Base-by-base conservation (phyloP, 2,329 filamentous ascomycete species). In the Xylaria sp. region DNA sequence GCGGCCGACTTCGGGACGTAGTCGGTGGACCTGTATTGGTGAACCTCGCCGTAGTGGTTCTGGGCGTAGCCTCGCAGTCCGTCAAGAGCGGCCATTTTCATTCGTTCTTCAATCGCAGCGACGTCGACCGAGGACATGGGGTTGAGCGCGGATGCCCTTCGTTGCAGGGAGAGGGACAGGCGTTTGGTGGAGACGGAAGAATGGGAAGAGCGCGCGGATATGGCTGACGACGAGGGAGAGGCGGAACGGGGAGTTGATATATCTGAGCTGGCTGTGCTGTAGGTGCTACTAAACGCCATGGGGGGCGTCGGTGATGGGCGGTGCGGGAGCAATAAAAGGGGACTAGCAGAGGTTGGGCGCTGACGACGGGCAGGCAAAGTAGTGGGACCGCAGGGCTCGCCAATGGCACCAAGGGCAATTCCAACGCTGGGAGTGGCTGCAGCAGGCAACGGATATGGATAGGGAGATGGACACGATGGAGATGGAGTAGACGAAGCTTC, bases 31-130 rank as follows among this genome's bases (percentile, higher is more conserved):
- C 72, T 70, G 58, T 76, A 68, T 66, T 87, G 84, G 58, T 80
- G 74, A 62, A 87, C 77, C 67, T 82, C 78, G 56, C 73, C 74
- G 63, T 79, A 85, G 67, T 78, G 75, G 66, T 81, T 76, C 67
- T 83, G 79, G 62, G 76, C 71, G 70, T 87, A 87, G 56, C 84
- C 84, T 62, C 81, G 77, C 61, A 85, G 77, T 59, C 83, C 79
- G 65, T 87, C 83, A 46, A 86, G 78, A 51, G 79, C 73, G 50
- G 83, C 77, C 75, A 82, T 79, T 66, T 81, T 84, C 79, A 87
- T 83, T 60, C 77, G 74, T 63, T 83, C 76, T 73, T 85, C 80
- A 59, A 86, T 81, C 61, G 79, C 77, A 40, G 74, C 61, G 54
- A 85, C 73, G 69, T 87, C 81, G 67, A 86, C 73, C 49, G 78